Evolutionary conservation across 306 rosid species (phyloP), one percentile per base, ranked within the genome.

Genomic region (Ziziphus jujuba): DNA sequence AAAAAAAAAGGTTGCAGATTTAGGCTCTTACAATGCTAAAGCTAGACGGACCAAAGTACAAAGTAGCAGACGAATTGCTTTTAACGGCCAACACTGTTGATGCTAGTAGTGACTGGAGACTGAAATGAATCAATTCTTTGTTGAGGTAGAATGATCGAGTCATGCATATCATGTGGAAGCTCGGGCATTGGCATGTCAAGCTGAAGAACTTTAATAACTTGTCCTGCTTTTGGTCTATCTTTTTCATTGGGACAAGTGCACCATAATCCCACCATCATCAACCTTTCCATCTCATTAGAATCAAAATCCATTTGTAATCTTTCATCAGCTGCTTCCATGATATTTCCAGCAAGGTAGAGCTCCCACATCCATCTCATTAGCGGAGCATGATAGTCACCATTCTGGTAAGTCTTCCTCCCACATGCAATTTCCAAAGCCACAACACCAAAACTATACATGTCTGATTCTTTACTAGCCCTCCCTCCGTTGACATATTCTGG

Each of bases 381-480:
- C 1, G 54, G 63, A 13, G 22, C 1, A 13, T 23, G 72, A 40
- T 65, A 22, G 5, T 25, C 63, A 7, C 21, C 60, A 1, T 66
- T 34, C 21, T 38, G 40, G 25, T 19, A 44, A 17, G 40, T 23
- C 36, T 13, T 59, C 61, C 61, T 77, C 40, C 96, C 96, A 67
- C 88, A 77, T 9, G 91, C 86, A 34, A 89, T 55, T 62, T 89
- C 96, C 65, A 89, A 70, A 2, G 84, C 87, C 25, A 89, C 84
- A 9, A 86, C 85, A 0, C 89, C 96, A 71, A 82, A 86, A 73
- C 85, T 77, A 15, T 67, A 89, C 65, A 86, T 79, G 33, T 89
- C 87, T 3, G 89, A 82, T 38, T 82, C 85, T 16, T 84, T 84
- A 49, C 84, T 82, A 0, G 76, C 87, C 33, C 61, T 74, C 45